Conservation (phyloP, 768 basidiomycete genomes). For the Grammothele lineata region DNA sequence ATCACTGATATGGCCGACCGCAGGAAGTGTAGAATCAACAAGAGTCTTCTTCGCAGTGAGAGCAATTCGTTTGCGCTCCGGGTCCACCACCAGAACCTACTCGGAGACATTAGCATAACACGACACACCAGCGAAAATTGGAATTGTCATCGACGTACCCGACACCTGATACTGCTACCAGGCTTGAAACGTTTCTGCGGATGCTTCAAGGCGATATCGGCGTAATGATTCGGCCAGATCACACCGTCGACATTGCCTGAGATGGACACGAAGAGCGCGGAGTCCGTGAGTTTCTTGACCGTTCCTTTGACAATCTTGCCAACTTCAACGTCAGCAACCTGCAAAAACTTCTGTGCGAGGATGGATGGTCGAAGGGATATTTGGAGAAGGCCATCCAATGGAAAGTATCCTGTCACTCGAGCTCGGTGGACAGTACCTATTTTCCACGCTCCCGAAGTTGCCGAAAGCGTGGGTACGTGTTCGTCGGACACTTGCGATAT, state of each 20-base stretch:
- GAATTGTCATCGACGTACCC: slow-evolving; percentile 48
- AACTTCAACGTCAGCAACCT: slow-evolving; percentile 75
- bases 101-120: not conserved
- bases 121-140: not conserved
- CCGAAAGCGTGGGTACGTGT: slow-evolving; percentile 73
- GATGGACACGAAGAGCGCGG: slow-evolving; percentile 80
- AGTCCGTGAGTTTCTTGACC: slow-evolving; percentile 79
- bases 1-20: slow-evolving; percentile 62
- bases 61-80: slow-evolving; percentile 72
- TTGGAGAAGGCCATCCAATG: slow-evolving; percentile 84
- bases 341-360: slow-evolving; percentile 82
- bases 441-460: slow-evolving; percentile 75
- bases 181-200: slow-evolving; percentile 87
- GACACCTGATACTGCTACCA: slow-evolving; percentile 78
- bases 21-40: slow-evolving; percentile 72
- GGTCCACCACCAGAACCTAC: slow-evolving; percentile 80
- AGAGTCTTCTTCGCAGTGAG: slow-evolving; percentile 92
- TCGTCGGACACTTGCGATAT: slow-evolving; percentile 94
- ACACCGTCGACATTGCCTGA: slow-evolving; percentile 89
- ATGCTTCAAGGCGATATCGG: slow-evolving; percentile 92
- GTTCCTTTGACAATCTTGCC: slow-evolving; percentile 87
- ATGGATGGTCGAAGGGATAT: slow-evolving; percentile 82
- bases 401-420: slow-evolving; percentile 81
- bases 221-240: slow-evolving; percentile 92
- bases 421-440: slow-evolving; percentile 75